Evolutionary conservation across 179 eudicot genomes (phyloP).

Genomic region (Spinacia oleracea): DNA sequence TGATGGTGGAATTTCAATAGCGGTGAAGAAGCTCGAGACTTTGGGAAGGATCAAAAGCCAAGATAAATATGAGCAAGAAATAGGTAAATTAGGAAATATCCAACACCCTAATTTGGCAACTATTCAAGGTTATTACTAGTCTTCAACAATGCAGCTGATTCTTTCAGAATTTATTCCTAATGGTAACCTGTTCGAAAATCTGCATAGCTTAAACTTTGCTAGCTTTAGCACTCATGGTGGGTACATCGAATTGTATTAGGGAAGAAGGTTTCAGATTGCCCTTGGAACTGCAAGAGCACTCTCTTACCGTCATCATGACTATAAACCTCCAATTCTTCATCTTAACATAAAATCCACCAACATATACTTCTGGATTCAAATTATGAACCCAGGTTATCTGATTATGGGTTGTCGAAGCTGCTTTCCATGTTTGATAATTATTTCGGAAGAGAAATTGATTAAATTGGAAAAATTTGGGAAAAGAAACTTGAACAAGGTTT

Average conservation of each 20-base stretch:
- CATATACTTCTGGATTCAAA: conserved; percentile 69
- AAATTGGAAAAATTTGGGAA: too few relatives aligned
- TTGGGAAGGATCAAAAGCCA: conserved; percentile 79
- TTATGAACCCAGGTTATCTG: conserved; percentile 68
- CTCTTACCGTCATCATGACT: conserved; percentile 90
- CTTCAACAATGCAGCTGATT: conserved; percentile 73
- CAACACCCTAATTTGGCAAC: conserved; percentile 75
- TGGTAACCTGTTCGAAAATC: conserved; percentile 71
- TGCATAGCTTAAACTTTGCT: conserved; percentile 66
- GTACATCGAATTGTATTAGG: conserved; percentile 62
- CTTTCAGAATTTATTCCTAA: conserved; percentile 69
- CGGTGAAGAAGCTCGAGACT: conserved; percentile 82
- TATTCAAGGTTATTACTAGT: conserved; percentile 94
- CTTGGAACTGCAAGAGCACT: conserved; percentile 86
- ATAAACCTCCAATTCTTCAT: conserved; percentile 77
- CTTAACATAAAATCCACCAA: conserved; percentile 78
- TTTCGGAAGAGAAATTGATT: too few relatives aligned
- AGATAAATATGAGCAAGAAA: conserved; percentile 95
- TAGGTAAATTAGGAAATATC: conserved; percentile 68
- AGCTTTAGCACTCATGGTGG: conserved; percentile 67
- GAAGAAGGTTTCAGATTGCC: conserved; percentile 74
- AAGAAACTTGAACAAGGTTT: too few relatives aligned
- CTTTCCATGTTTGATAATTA: conserved; percentile 66
- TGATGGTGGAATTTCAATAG: conserved; percentile 76
- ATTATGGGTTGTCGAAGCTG: conserved; percentile 73